Evolutionary conservation across 2,329 filamentous ascomycete genomes (phyloP).

Genomic region (Allantophomopsis lycopodina): DNA sequence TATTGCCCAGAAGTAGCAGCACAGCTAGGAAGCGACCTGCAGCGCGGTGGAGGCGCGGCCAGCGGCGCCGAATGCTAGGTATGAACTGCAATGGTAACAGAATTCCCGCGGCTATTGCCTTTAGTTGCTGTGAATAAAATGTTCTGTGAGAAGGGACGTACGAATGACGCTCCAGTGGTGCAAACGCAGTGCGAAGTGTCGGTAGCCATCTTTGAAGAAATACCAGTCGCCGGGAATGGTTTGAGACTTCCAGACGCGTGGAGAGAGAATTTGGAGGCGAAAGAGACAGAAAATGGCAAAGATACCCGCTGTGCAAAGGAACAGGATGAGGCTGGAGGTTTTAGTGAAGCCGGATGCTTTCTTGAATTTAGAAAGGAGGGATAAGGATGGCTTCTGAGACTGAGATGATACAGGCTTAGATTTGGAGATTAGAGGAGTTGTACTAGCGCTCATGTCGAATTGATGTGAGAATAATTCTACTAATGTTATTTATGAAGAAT

Average conservation of each 20-base stretch:
- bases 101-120: conserved; percentile 5
- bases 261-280: background rate
- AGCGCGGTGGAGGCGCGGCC: conserved; percentile 2
- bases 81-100: conserved; percentile 6
- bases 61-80: conserved; percentile 4
- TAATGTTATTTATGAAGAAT: too few species aligned
- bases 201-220: conserved; percentile 1
- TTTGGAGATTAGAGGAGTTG: too few species aligned
- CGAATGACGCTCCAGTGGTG: conserved; percentile 6
- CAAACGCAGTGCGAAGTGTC: conserved; percentile 1
- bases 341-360: conserved; percentile 3
- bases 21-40: conserved; percentile 3
- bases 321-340: conserved; percentile 1
- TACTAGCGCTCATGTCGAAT: too few species aligned
- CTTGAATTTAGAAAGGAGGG: background rate
- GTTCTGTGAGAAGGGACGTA: background rate
- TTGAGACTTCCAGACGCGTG: background rate
- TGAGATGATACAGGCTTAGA: too few species aligned
- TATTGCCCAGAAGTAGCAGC: conserved; percentile 3
- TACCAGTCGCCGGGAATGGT: background rate
- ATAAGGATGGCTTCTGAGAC: background rate
- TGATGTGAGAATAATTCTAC: too few species aligned
- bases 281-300: conserved; percentile 4
- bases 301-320: conserved; percentile 1
- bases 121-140: background rate